Percentiles rank a stretch among this genome's conserved stretches.
These are phyloP conservation scores for Arthroderma sp. DNA, from an alignment of 2,329 filamentous ascomycete genomes.

Conservation along the genomic window DNA sequence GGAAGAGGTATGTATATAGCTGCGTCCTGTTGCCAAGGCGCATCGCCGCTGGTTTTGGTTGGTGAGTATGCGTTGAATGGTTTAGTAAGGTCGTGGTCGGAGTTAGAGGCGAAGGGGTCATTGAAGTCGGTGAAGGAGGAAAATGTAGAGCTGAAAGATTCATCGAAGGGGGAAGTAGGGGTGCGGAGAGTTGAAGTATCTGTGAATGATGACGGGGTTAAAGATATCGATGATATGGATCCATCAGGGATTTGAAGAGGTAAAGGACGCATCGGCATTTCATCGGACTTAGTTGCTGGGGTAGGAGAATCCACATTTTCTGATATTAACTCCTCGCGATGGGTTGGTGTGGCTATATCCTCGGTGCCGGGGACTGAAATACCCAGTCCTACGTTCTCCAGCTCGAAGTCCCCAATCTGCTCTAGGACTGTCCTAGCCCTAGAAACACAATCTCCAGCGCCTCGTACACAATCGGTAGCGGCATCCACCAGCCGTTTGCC, in stretches of 20 bases:
- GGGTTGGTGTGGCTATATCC: slow-evolving; percentile 6
- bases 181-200: slow-evolving; percentile 27
- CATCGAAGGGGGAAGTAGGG: slow-evolving; percentile 22
- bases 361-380: slow-evolving; percentile 24
- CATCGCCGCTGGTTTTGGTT: neutral
- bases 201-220: slow-evolving; percentile 14
- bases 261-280: slow-evolving; percentile 25
- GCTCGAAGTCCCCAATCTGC: slow-evolving; percentile 80
- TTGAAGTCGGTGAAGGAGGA: slow-evolving; percentile 12
- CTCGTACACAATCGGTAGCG: slow-evolving; percentile 76
- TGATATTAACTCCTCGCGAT: neutral
- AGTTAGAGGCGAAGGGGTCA: slow-evolving; percentile 14
- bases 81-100: slow-evolving; percentile 4
- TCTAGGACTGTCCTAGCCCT: slow-evolving; percentile 79
- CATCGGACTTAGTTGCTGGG: neutral
- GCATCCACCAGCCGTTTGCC: slow-evolving; percentile 63
- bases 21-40: slow-evolving; percentile 16
- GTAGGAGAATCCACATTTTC: neutral
- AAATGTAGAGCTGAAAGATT: slow-evolving; percentile 10
- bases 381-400: slow-evolving; percentile 46
- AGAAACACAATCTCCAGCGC: slow-evolving; percentile 80
- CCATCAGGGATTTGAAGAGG: slow-evolving; percentile 35
- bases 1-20: slow-evolving; percentile 26
- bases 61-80: slow-evolving; percentile 6
- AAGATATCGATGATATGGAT: slow-evolving; percentile 25